Percentiles rank a stretch among this genome's conserved stretches.
phyloP scores from a whole-genome alignment of 2,329 filamentous ascomycete species.

The Volutella citrinella region DNA sequence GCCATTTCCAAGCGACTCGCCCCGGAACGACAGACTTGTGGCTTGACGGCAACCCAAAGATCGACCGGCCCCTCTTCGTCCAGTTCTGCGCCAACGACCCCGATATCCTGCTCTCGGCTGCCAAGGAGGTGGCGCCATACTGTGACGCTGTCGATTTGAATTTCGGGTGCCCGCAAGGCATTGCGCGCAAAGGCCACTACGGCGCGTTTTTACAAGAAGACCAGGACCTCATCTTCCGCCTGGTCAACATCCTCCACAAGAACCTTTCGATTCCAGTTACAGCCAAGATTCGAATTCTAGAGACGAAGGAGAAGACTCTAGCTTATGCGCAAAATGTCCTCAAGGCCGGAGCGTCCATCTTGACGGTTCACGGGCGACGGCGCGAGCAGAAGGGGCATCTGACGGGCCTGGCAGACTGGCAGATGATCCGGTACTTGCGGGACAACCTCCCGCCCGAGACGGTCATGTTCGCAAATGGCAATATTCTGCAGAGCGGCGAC shows the following conservation, averaged over 20 bases:
- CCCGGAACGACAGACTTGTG: conserved; percentile 41
- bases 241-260: conserved; percentile 80
- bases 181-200: conserved; percentile 86
- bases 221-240: conserved; percentile 73
- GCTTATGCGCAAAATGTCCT: conserved; percentile 87
- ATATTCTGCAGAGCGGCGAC: conserved; percentile 79
- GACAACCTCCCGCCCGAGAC: conserved; percentile 82
- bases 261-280: conserved; percentile 82
- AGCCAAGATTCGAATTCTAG: conserved; percentile 89
- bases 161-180: conserved; percentile 92
- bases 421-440: conserved; percentile 74
- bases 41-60: conserved; percentile 81
- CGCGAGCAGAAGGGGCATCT: conserved; percentile 95
- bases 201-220: conserved; percentile 95
- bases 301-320: conserved; percentile 81
- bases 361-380: conserved; percentile 86
- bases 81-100: conserved; percentile 95
- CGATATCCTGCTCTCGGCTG: conserved; percentile 75
- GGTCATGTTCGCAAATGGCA: conserved; percentile 95
- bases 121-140: conserved; percentile 73
- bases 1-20: conserved; percentile 72
- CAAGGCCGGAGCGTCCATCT: conserved; percentile 82
- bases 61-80: conserved; percentile 89
- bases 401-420: conserved; percentile 91
- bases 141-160: conserved; percentile 97